phyloP scores from a whole-genome alignment of 495 filamentous ascomycete species.

The Penicillium longicatenatum region DNA sequence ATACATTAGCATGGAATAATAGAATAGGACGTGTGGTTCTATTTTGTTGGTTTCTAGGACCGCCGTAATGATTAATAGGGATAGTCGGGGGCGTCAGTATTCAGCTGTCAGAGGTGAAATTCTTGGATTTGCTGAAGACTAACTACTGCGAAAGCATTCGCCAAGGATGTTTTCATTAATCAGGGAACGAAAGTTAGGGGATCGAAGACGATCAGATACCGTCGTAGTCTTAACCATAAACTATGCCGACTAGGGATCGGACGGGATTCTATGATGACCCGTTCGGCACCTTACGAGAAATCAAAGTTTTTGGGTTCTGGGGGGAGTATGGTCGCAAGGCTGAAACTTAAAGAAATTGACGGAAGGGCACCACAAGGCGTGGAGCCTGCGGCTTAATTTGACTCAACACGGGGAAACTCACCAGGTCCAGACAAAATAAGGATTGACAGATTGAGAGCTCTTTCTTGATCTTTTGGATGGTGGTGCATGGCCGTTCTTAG shows the following conservation, averaged over 20 bases:
- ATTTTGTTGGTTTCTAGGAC: slow-evolving; percentile 69
- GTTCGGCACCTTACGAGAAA: slow-evolving; percentile 74
- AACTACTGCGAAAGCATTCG: slow-evolving; percentile 72
- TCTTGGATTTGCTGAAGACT: slow-evolving; percentile 63
- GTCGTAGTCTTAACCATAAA: slow-evolving; percentile 78
- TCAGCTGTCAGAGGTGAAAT: slow-evolving; percentile 74
- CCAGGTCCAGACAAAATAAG: slow-evolving; percentile 67
- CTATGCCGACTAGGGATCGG: slow-evolving; percentile 74
- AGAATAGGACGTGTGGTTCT: slow-evolving; percentile 70
- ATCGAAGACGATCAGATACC: slow-evolving; percentile 77
- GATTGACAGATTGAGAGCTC: slow-evolving; percentile 51
- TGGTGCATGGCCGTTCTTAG: slow-evolving; percentile 69
- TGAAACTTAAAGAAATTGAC: slow-evolving; percentile 73
- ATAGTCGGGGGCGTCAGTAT: slow-evolving; percentile 70
- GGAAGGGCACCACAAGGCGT: slow-evolving; percentile 62
- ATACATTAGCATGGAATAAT: slow-evolving; percentile 78
- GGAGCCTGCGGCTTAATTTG: slow-evolving; percentile 72
- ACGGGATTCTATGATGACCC: slow-evolving; percentile 69
- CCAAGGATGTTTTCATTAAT: slow-evolving; percentile 78
- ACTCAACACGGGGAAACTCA: slow-evolving; percentile 70
- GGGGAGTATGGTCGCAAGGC: slow-evolving; percentile 74
- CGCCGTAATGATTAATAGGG: slow-evolving; percentile 73
- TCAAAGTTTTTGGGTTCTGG: slow-evolving; percentile 75
- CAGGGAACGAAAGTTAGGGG: slow-evolving; percentile 75
- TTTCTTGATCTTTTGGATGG: slow-evolving; percentile 66